phyloP scores from a whole-genome alignment of 495 filamentous ascomycete genomes.

The Lepidopterella palustris region DNA sequence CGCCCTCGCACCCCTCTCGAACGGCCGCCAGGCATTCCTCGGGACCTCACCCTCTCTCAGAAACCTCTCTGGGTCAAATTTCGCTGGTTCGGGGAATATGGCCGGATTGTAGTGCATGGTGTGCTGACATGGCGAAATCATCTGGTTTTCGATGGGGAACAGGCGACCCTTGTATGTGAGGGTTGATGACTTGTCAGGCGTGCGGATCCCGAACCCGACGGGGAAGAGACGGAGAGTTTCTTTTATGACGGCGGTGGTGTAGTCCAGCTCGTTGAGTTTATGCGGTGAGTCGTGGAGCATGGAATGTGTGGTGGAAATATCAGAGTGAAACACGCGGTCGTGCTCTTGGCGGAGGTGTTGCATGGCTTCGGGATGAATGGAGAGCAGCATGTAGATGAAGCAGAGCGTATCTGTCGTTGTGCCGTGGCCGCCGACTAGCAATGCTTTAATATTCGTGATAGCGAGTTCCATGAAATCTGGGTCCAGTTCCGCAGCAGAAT shows the following conservation, averaged over 20 bases:
- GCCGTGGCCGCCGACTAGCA: conserved; percentile 13
- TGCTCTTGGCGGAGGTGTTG: conserved; percentile 16
- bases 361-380: conserved; percentile 8
- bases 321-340: conserved; percentile 10
- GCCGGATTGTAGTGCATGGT: background rate
- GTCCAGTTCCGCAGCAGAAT: background rate
- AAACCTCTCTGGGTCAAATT: conserved; percentile 4
- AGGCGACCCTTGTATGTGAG: background rate
- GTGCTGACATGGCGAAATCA: no score
- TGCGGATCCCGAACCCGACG: conserved; percentile 2
- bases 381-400: conserved; percentile 22
- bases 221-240: conserved; percentile 25
- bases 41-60: conserved; percentile 4
- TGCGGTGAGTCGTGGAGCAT: conserved; percentile 10
- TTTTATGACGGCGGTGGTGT: conserved; percentile 26
- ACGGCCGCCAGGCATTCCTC: conserved; percentile 24
- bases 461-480: conserved; percentile 8
- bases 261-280: conserved; percentile 23
- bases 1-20: conserved; percentile 24
- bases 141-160: no score
- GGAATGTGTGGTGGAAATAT: background rate
- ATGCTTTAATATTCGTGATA: conserved; percentile 12
- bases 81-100: background rate
- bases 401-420: conserved; percentile 24
- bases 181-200: background rate